phyloP scores from a whole-genome alignment of 768 basidiomycete species.

The Asterophora parasitica region DNA sequence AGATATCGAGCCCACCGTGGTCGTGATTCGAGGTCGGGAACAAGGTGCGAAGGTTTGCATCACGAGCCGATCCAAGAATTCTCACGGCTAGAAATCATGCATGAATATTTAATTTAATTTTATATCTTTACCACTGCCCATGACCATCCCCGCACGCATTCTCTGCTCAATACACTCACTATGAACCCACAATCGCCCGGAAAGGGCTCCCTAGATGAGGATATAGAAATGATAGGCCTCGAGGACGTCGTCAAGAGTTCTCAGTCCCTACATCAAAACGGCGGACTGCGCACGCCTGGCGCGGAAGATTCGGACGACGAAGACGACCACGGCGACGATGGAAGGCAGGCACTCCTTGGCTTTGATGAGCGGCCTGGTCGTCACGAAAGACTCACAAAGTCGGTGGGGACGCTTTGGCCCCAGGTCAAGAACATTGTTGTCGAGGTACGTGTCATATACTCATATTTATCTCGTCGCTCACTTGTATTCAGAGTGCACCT shows the following conservation, averaged over 20 bases:
- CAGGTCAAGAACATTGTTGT: conserved; percentile 60
- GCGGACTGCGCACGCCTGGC: conserved; percentile 16
- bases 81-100: conserved; percentile 8
- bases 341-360: conserved; percentile 41
- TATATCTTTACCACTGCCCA: background rate
- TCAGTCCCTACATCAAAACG: background rate
- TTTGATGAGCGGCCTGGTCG: conserved; percentile 24
- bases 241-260: conserved; percentile 16
- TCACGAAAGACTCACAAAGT: conserved; percentile 18
- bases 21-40: conserved; percentile 30
- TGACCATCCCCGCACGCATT: background rate
- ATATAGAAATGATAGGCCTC: conserved; percentile 34
- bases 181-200: conserved; percentile 29
- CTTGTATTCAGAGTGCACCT: conserved; percentile 64
- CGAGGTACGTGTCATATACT: conserved; percentile 46
- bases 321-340: conserved; percentile 31
- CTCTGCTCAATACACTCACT: background rate
- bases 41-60: conserved; percentile 33
- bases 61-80: conserved; percentile 18
- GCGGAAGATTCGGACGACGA: conserved; percentile 33
- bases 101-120: conserved; percentile 10
- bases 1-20: conserved; percentile 19
- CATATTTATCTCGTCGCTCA: background rate
- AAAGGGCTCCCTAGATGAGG: conserved; percentile 22
- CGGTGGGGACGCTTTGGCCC: conserved; percentile 36